These are phyloP conservation scores for Sicyos baderoa DNA, from an alignment of 306 rosid genomes.

Conservation along the genomic window DNA sequence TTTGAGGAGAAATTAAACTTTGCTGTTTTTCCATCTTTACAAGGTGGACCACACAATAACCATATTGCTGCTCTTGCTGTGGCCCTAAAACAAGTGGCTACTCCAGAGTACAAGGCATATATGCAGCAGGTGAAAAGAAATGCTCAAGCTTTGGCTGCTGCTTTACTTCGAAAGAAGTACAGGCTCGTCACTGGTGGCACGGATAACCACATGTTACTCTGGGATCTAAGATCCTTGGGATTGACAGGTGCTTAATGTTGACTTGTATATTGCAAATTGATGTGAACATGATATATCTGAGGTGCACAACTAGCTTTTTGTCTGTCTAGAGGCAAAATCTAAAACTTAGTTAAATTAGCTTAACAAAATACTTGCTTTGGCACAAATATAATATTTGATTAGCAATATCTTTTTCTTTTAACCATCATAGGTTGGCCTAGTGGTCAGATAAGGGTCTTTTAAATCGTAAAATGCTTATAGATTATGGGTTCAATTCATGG, in stretches of 20 bases:
- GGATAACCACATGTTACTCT: conserved; percentile 83
- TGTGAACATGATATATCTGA: neutral
- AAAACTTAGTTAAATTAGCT: no score
- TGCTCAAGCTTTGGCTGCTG: conserved; percentile 81
- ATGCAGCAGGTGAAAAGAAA: conserved; percentile 95
- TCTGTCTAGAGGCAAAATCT: conserved; percentile 5
- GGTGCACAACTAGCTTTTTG: conserved; percentile 6
- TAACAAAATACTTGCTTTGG: no score
- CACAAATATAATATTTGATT: no score
- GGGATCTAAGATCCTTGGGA: conserved; percentile 89
- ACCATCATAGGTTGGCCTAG: no score
- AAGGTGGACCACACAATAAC: conserved; percentile 98
- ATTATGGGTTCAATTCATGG: no score
- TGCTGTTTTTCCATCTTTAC: conserved; percentile 85
- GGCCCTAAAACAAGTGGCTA: conserved; percentile 82
- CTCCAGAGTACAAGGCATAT: conserved; percentile 71
- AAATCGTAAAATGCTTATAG: no score
- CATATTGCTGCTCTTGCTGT: conserved; percentile 96
- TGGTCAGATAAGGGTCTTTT: no score
- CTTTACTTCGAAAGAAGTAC: conserved; percentile 64
- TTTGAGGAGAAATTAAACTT: conserved; percentile 88
- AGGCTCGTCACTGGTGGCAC: conserved; percentile 90
- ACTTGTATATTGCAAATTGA: neutral
- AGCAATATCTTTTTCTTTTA: no score
- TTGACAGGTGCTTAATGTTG: conserved; percentile 55